phyloP scores from a whole-genome alignment of 2,329 filamentous ascomycete species.

The Apiospora saccharicola region DNA sequence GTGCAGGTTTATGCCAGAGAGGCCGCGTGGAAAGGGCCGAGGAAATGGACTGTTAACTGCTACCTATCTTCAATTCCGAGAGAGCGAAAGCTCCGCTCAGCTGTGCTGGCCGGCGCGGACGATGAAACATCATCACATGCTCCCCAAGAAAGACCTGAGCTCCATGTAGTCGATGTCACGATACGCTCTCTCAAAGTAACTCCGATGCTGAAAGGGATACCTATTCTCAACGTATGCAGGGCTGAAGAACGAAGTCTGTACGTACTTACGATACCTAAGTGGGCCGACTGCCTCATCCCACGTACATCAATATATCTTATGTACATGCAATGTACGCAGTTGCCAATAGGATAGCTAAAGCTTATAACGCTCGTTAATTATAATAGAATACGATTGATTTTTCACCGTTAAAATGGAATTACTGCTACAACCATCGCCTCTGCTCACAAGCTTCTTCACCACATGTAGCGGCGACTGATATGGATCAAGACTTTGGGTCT shows the following conservation, averaged over 20 bases:
- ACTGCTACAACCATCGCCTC: neutral
- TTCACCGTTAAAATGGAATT: neutral
- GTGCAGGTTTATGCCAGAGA: neutral
- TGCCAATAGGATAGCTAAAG: neutral
- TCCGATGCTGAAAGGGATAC: neutral
- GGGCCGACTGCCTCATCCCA: neutral
- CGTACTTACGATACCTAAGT: neutral
- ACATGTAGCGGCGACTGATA: neutral
- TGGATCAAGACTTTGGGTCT: neutral
- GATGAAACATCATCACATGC: neutral
- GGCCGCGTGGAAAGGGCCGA: conserved; percentile 4
- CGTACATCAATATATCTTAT: neutral
- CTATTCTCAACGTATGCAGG: neutral
- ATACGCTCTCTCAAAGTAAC: neutral
- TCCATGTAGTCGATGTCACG: neutral
- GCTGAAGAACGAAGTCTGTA: neutral
- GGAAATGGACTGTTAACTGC: neutral
- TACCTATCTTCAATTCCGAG: neutral
- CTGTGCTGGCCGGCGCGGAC: neutral
- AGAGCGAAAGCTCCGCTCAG: neutral
- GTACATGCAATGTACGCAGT: neutral
- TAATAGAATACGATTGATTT: neutral
- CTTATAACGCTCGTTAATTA: neutral
- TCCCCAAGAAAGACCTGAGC: neutral
- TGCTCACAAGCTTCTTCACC: neutral